phyloP scores from a whole-genome alignment of 73 alveolate species.

The Tetrahymena elliotti region DNA sequence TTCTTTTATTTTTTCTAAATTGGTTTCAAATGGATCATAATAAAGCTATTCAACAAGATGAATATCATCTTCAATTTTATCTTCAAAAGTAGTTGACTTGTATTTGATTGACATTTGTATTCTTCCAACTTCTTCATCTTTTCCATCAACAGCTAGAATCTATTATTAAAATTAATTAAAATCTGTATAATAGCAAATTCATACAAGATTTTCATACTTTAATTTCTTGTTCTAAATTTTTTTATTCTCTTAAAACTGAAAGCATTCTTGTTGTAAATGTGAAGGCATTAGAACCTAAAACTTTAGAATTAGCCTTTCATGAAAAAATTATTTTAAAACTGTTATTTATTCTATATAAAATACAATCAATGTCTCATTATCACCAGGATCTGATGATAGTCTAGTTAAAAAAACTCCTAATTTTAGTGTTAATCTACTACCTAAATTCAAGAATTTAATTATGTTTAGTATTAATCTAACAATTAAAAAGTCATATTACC shows the following conservation, averaged over 20 bases:
- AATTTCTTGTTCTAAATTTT: conserved; percentile 60
- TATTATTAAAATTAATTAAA: not conserved
- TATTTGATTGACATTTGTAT: conserved; percentile 50
- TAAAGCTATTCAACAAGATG: conserved; percentile 56
- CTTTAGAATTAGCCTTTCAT: conserved; percentile 50
- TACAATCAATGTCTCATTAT: conserved; percentile 46
- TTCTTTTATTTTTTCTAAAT: conserved; percentile 52
- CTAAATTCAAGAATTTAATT: not conserved
- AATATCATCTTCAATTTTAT: conserved; percentile 73
- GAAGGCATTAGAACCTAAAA: conserved; percentile 55
- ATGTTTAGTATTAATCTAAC: not conserved
- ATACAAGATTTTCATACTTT: conserved; percentile 32
- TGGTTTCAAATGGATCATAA: conserved; percentile 73
- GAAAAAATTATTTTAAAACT: conserved; percentile 27
- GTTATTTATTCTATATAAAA: not conserved
- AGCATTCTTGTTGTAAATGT: conserved; percentile 51
- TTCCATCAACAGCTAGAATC: conserved; percentile 13
- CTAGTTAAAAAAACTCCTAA: conserved; percentile 62
- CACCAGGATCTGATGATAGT: conserved; percentile 38
- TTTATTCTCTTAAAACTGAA: conserved; percentile 53
- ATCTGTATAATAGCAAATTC: not conserved
- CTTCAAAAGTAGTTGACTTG: conserved; percentile 59
- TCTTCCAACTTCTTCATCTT: conserved; percentile 61
- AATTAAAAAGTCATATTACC: conserved; percentile 1
- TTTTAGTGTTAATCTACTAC: conserved; percentile 59